These are phyloP conservation scores for Brassica nigra DNA, from an alignment of 345 rosid species.

Conservation along the genomic window DNA sequence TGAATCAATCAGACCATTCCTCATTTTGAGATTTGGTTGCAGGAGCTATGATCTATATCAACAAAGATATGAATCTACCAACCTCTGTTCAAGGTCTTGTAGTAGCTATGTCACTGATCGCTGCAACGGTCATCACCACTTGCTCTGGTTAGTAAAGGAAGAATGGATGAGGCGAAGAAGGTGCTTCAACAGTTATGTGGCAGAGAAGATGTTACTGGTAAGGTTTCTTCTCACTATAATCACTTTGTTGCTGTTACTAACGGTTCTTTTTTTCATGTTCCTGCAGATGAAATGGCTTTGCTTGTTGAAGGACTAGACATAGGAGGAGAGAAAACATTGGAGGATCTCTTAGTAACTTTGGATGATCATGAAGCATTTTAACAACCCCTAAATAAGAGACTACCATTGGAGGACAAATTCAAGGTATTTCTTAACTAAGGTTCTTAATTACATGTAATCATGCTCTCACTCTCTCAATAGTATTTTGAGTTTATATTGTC, in stretches of 20 bases:
- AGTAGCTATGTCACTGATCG: slow-evolving; percentile 93
- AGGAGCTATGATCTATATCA: slow-evolving; percentile 89
- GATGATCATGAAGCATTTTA: slow-evolving; percentile 51
- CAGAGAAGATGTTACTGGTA: slow-evolving; percentile 94
- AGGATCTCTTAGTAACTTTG: slow-evolving; percentile 84
- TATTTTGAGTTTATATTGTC: no score
- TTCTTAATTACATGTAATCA: no score
- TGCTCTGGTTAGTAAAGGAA: slow-evolving; percentile 99
- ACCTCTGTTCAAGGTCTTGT: slow-evolving; percentile 85
- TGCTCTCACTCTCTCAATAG: no score
- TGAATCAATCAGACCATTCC: not conserved
- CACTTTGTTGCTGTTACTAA: not conserved
- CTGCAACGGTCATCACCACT: slow-evolving; percentile 88
- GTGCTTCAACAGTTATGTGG: slow-evolving; percentile 93
- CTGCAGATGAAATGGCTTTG: slow-evolving; percentile 94
- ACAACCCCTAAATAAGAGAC: no score
- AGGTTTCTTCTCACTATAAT: not conserved
- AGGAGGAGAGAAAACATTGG: slow-evolving; percentile 87
- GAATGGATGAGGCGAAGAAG: slow-evolving; percentile 75
- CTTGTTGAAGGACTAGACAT: slow-evolving; percentile 93
- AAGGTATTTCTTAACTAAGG: no score
- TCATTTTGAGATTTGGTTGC: slow-evolving; percentile 27
- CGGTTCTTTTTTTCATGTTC: not conserved
- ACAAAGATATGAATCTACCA: slow-evolving; percentile 61
- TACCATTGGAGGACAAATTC: no score